Conservation (phyloP, 2,329 filamentous ascomycete genomes). For the Remersonia thermophila region DNA sequence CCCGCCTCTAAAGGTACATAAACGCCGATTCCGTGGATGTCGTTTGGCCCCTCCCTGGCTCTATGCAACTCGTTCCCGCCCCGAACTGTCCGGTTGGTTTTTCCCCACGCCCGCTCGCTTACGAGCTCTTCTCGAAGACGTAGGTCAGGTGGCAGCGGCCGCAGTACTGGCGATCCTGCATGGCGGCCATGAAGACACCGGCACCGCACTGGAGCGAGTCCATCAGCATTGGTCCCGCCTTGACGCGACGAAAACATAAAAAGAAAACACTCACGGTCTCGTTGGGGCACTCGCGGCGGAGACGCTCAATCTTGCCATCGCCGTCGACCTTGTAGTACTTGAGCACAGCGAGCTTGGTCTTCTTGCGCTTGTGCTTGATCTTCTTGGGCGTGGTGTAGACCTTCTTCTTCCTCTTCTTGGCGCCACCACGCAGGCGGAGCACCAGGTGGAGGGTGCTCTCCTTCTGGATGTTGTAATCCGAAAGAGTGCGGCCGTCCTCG, state of each 20-base stretch:
- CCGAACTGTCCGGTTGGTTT: constrained; percentile 12
- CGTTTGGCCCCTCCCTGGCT: constrained; percentile 19
- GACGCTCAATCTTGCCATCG: constrained; percentile 99
- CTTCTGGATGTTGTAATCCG: constrained; percentile 99
- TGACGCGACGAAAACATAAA: neutral
- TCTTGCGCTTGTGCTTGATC: constrained; percentile 99
- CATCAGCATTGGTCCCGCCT: constrained; percentile 21
- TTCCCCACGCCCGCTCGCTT: constrained; percentile 18
- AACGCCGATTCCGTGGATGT: constrained; percentile 19
- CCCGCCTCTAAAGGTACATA: constrained; percentile 22
- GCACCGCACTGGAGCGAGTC: constrained; percentile 66
- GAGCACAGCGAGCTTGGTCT: constrained; percentile 99
- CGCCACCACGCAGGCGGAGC: constrained; percentile 94
- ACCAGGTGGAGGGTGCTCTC: constrained; percentile 97
- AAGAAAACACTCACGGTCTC: constrained; percentile 55
- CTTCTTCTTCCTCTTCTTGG: constrained; percentile 99
- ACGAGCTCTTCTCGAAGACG: constrained; percentile 55
- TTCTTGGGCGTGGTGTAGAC: constrained; percentile 99
- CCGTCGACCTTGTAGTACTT: constrained; percentile 99
- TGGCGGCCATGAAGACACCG: constrained; percentile 99
- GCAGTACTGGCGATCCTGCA: constrained; percentile 99
- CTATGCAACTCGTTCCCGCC: constrained; percentile 18
- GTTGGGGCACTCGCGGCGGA: constrained; percentile 92
- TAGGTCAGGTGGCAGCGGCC: constrained; percentile 62
- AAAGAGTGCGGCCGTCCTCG: constrained; percentile 96